phyloP scores from a whole-genome alignment of 2,329 filamentous ascomycete genomes.

The Calonectria hawksworthii region DNA sequence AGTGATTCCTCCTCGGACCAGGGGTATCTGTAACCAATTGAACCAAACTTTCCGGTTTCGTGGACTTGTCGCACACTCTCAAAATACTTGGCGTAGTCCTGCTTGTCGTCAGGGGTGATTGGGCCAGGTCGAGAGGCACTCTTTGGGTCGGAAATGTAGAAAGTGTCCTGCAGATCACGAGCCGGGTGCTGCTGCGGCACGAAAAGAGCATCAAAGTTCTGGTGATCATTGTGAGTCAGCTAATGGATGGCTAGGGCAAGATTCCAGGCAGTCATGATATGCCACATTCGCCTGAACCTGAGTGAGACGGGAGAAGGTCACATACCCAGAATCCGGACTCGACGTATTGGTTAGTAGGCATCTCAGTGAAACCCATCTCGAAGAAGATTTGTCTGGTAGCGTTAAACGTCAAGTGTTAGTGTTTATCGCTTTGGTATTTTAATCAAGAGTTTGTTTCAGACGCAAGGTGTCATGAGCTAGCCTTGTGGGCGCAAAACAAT shows the following conservation, averaged over 20 bases:
- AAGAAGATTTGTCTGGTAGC: conserved; percentile 87
- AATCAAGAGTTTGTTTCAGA: neutral
- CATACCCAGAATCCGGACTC: conserved; percentile 89
- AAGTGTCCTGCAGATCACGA: conserved; percentile 97
- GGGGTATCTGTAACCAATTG: conserved; percentile 95
- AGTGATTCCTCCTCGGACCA: conserved; percentile 88
- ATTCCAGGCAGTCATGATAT: neutral
- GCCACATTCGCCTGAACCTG: neutral
- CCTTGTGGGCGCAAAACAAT: neutral
- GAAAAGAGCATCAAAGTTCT: conserved; percentile 96
- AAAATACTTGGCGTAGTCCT: conserved; percentile 77
- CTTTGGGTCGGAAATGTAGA: conserved; percentile 94
- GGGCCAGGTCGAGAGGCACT: conserved; percentile 59
- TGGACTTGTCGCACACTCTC: conserved; percentile 90
- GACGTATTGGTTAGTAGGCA: conserved; percentile 94
- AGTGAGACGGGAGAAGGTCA: neutral
- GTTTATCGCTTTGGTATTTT: neutral
- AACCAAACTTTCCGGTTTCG: conserved; percentile 91
- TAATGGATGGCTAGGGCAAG: neutral
- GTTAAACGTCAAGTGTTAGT: neutral
- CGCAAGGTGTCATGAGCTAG: neutral
- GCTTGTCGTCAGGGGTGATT: conserved; percentile 65
- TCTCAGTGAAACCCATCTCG: conserved; percentile 98
- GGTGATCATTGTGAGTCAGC: neutral
- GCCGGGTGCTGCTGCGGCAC: conserved; percentile 97